Percentiles rank a stretch among this genome's conserved stretches.
phyloP scores from a whole-genome alignment of 371 early-diverging fungal genomes.

The Circinella minor region DNA sequence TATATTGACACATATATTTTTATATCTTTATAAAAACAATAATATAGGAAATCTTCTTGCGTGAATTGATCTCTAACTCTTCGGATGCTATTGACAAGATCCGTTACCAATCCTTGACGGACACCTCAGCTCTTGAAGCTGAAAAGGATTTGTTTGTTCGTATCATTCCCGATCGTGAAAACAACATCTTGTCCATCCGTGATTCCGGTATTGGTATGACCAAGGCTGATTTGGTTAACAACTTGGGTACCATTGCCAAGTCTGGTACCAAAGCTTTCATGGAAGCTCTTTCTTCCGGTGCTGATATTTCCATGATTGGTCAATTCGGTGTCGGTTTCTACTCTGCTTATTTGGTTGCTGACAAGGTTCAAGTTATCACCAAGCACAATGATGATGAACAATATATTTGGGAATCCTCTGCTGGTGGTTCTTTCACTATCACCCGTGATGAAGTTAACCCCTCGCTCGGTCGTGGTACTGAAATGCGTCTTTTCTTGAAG shows the following conservation, averaged over 20 bases:
- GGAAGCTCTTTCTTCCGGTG: conserved; percentile 56
- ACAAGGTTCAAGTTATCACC: conserved; percentile 82
- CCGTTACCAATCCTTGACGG: conserved; percentile 64
- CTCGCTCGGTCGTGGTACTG: conserved; percentile 72
- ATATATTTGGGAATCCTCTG: conserved; percentile 78
- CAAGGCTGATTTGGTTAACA: conserved; percentile 78
- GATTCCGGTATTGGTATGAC: conserved; percentile 95
- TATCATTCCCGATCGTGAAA: conserved; percentile 64
- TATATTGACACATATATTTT: neutral
- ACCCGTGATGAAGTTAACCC: conserved; percentile 72
- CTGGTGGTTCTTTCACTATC: conserved; percentile 74
- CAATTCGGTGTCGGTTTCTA: conserved; percentile 97
- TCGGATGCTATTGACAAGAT: conserved; percentile 93
- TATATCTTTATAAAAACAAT: neutral
- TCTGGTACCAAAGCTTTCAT: conserved; percentile 66
- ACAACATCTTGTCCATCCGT: conserved; percentile 68
- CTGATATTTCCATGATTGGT: conserved; percentile 78
- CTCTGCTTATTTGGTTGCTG: conserved; percentile 82
- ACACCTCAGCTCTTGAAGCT: conserved; percentile 56
- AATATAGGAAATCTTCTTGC: conserved; percentile 75
- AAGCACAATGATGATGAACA: conserved; percentile 77
- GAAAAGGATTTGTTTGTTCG: conserved; percentile 67
- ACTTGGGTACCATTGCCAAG: conserved; percentile 90
- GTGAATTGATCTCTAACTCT: conserved; percentile 88
- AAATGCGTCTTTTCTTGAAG: conserved; percentile 80